Conservation (phyloP, 2,329 filamentous ascomycete genomes). For the Coleophoma cylindrospora region DNA sequence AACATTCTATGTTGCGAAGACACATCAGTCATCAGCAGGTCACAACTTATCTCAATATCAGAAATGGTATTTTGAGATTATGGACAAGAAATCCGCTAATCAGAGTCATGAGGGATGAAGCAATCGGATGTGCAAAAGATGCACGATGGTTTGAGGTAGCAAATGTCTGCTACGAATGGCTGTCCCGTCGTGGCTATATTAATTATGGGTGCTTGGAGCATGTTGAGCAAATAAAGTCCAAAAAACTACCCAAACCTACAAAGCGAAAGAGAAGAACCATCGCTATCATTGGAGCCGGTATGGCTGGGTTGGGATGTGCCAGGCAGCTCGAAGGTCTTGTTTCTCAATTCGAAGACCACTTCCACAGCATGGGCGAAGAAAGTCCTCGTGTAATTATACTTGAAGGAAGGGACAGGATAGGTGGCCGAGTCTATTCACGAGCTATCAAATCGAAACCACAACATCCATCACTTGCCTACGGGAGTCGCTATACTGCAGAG, state of each 20-base stretch:
- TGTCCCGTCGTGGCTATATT: slow-evolving; percentile 86
- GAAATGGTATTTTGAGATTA: slow-evolving; percentile 86
- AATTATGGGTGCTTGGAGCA: slow-evolving; percentile 90
- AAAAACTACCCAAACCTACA: slow-evolving; percentile 28
- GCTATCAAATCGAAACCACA: slow-evolving; percentile 55
- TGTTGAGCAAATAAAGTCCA: slow-evolving; percentile 29
- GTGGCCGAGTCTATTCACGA: slow-evolving; percentile 88
- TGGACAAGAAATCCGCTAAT: slow-evolving; percentile 86
- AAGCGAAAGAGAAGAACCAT: slow-evolving; percentile 63
- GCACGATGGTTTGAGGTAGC: slow-evolving; percentile 85
- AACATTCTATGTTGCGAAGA: slow-evolving; percentile 74
- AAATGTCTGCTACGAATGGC: slow-evolving; percentile 86
- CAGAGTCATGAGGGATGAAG: slow-evolving; percentile 76
- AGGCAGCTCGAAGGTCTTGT: slow-evolving; percentile 87
- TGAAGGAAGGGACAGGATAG: slow-evolving; percentile 82
- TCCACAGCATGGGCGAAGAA: slow-evolving; percentile 59
- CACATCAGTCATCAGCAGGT: slow-evolving; percentile 86
- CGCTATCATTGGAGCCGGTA: slow-evolving; percentile 86
- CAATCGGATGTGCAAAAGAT: slow-evolving; percentile 85
- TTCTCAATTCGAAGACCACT: slow-evolving; percentile 68
- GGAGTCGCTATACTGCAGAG: slow-evolving; percentile 74
- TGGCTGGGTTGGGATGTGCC: slow-evolving; percentile 87
- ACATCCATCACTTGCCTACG: slow-evolving; percentile 48
- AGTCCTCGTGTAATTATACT: slow-evolving; percentile 73
- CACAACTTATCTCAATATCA: slow-evolving; percentile 91